These are phyloP conservation scores for Macrophomina pseudophaseolina DNA, from an alignment of 2,329 filamentous ascomycete genomes.

Conservation along the genomic window DNA sequence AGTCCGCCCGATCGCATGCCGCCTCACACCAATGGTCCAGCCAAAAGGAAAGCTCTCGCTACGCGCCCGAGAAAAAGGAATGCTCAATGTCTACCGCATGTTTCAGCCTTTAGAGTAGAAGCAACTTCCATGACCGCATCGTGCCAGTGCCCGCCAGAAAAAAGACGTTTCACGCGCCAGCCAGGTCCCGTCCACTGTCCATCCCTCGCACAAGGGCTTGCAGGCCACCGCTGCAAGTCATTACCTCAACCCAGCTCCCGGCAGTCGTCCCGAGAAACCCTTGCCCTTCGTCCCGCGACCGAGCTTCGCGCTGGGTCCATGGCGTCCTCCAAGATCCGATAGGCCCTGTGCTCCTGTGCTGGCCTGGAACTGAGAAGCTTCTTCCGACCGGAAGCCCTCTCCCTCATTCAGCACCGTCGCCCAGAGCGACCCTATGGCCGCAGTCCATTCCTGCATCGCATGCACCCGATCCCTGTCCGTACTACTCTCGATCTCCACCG, in stretches of 20 bases:
- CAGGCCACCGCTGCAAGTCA: conserved; percentile 44
- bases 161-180: conserved; percentile 11
- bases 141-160: conserved; percentile 6
- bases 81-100: conserved; percentile 21
- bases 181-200: conserved; percentile 22
- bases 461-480: conserved; percentile 75
- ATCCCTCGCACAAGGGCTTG: conserved; percentile 32
- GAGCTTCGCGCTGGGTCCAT: conserved; percentile 38
- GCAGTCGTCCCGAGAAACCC: conserved; percentile 42
- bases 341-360: conserved; percentile 28
- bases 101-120: conserved; percentile 27
- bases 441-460: conserved; percentile 75
- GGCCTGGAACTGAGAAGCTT: conserved; percentile 43
- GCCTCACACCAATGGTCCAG: conserved; percentile 24
- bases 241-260: conserved; percentile 45
- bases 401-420: conserved; percentile 75
- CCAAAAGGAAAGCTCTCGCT: conserved; percentile 23
- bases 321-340: conserved; percentile 34
- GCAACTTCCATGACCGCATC: conserved; percentile 25
- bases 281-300: conserved; percentile 44
- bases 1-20: conserved; percentile 27
- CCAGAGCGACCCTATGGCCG: conserved; percentile 72
- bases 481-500: conserved; percentile 76
- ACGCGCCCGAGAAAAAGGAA: conserved; percentile 26
- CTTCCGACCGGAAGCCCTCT: conserved; percentile 68